These are phyloP conservation scores for Sugiyamaella japonica DNA, from an alignment of 1,139 yeast genomes.

Conservation along the genomic window DNA sequence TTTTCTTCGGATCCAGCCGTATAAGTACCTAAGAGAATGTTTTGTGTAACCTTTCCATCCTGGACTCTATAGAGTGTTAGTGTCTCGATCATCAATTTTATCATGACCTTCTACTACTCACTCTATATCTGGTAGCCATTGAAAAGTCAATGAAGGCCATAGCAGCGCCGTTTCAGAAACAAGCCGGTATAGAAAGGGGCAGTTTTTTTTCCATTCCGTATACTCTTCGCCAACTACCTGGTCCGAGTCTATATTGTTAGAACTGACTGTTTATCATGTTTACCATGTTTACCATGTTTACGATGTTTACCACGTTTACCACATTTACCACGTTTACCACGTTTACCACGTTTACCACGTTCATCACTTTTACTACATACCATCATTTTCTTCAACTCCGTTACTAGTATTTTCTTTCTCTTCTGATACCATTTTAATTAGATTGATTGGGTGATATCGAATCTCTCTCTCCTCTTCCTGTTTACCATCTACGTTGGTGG, in stretches of 20 bases:
- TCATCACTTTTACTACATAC: background rate
- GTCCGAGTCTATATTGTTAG: constrained; percentile 8
- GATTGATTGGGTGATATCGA: background rate
- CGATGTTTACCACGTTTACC: background rate
- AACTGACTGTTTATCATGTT: background rate
- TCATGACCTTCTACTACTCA: constrained; percentile 15
- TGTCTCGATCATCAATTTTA: background rate
- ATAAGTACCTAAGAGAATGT: constrained; percentile 72
- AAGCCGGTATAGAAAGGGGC: constrained; percentile 79
- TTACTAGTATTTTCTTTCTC: background rate
- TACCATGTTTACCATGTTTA: background rate
- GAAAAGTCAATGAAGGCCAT: constrained; percentile 49
- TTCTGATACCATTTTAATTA: background rate
- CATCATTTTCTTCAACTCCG: background rate
- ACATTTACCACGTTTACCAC: background rate
- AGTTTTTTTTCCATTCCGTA: constrained; percentile 90
- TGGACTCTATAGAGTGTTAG: constrained; percentile 22
- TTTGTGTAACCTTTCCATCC: constrained; percentile 34
- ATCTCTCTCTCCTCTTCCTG: too few species aligned
- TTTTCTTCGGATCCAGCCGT: constrained; percentile 77
- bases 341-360: background rate
- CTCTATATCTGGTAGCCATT: constrained; percentile 43
- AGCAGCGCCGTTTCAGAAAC: constrained; percentile 64
- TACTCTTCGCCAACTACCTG: constrained; percentile 49
- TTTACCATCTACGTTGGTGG: too few species aligned